These are phyloP conservation scores for Cystofilobasidium macerans DNA, from an alignment of 768 basidiomycete species.

Conservation along the genomic window DNA sequence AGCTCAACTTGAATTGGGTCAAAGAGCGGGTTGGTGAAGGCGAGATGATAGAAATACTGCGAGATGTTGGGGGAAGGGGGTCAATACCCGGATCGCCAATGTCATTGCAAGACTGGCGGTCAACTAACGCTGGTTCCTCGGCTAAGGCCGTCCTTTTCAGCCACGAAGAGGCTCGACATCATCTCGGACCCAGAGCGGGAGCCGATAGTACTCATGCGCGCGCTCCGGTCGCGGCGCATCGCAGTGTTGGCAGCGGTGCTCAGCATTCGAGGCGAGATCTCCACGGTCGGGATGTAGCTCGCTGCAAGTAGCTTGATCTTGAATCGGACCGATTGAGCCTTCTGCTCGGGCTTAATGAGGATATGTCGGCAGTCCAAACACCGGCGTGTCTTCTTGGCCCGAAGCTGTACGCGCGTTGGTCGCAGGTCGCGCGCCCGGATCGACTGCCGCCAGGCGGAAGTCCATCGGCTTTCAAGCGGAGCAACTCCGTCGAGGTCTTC, in stretches of 20 bases:
- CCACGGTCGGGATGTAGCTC: slow-evolving; percentile 82
- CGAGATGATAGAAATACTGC: slow-evolving; percentile 70
- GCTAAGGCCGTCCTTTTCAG: neutral
- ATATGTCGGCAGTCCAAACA: slow-evolving; percentile 91
- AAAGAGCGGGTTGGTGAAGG: slow-evolving; percentile 87
- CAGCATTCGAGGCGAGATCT: slow-evolving; percentile 39
- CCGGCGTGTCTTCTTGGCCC: slow-evolving; percentile 88
- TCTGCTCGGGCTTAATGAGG: slow-evolving; percentile 95
- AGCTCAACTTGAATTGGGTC: slow-evolving; percentile 90
- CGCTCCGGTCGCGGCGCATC: slow-evolving; percentile 12
- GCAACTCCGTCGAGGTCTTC: slow-evolving; percentile 48
- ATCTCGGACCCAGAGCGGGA: slow-evolving; percentile 25
- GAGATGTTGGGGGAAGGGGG: neutral
- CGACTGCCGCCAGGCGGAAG: slow-evolving; percentile 62
- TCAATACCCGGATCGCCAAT: neutral
- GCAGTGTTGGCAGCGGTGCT: slow-evolving; percentile 19
- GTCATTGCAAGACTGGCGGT: neutral
- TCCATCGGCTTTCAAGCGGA: slow-evolving; percentile 67
- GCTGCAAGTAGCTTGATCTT: slow-evolving; percentile 96
- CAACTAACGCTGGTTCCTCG: slow-evolving; percentile 4
- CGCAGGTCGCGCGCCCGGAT: slow-evolving; percentile 60
- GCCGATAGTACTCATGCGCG: neutral
- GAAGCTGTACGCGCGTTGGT: slow-evolving; percentile 81
- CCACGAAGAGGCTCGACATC: neutral
- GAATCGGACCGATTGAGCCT: slow-evolving; percentile 83